Base-by-base conservation (phyloP, 1,284 basidiomycete genomes). In the Athelia psychrophila region DNA sequence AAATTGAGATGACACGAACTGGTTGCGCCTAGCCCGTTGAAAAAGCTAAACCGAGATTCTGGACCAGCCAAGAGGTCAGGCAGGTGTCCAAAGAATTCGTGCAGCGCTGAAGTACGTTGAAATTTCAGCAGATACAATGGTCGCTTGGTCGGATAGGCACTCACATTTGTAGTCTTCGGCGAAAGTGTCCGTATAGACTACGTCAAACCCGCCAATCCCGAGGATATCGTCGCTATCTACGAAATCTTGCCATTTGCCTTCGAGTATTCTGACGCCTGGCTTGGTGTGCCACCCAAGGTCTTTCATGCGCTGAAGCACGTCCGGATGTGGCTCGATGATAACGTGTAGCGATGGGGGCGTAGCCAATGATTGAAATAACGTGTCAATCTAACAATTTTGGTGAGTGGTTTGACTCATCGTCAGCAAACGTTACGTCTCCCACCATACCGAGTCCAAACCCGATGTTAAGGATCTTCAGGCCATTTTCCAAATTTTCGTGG, bases 401-500 rank as follows among this genome's bases (percentile, higher is more conserved):
- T n/a, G n/a, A n/a, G n/a, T n/a, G n/a, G n/a, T n/a, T n/a, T n/a
- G n/a, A n/a, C n/a, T n/a, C n/a, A n/a, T n/a, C n/a, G n/a, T n/a
- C n/a, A n/a, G n/a, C n/a, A n/a, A n/a, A n/a, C n/a, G n/a, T n/a
- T 49, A 13, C 44, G 19, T 38, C 44, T 76, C 90, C 60, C 58
- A 95, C 93, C 53, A 98, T 95, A 13, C 96, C 96, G 10, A 99
- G 76, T 12, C 96, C 96, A 63, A 96, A 98, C 4, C 97, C 96
- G 30, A 98, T 76, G 62, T 98, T 99, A 50, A 99, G 73, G 1
- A 98, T 75, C 45, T 79, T 84, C 47, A 95, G 75, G 3, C 80
- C 79, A 15, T 69, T 59, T 1, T 70, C 62, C 15, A 69, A 59
- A 44, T 78, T 75, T 24, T 77, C 73, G 58, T 88, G 81, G 47